phyloP scores from a whole-genome alignment of 2,329 filamentous ascomycete genomes.

The Penicillium fuscoglaucum region DNA sequence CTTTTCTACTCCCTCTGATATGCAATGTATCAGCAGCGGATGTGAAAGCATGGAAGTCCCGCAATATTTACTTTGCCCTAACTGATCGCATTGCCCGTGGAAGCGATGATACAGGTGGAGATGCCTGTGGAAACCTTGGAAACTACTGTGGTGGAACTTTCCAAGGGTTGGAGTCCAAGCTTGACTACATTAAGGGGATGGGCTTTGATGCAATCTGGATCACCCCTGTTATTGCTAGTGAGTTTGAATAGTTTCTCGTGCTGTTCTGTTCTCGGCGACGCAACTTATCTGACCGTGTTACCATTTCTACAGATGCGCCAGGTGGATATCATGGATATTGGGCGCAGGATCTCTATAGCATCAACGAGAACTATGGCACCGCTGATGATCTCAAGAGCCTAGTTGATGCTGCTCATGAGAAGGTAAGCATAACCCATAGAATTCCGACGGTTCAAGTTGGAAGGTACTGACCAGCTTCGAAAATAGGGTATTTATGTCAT shows the following conservation, averaged over 20 bases:
- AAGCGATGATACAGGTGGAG: neutral
- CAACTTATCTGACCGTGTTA: neutral
- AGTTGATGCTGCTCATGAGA: neutral
- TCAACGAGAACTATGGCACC: neutral
- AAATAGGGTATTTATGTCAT: neutral
- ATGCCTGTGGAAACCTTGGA: neutral
- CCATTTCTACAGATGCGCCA: neutral
- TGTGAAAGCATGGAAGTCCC: neutral
- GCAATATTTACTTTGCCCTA: neutral
- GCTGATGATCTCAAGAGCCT: neutral
- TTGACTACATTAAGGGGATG: neutral
- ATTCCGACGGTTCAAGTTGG: neutral
- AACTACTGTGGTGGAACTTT: neutral
- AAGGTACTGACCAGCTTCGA: neutral
- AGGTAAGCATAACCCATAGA: neutral
- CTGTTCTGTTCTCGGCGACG: neutral
- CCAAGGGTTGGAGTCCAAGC: neutral
- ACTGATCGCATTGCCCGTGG: neutral
- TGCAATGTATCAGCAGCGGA: neutral
- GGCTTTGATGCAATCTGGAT: neutral
- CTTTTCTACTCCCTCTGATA: neutral
- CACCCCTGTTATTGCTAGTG: conserved; percentile 2
- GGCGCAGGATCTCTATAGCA: neutral
- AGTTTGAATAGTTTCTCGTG: neutral
- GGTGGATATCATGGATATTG: neutral